Base-by-base conservation (phyloP, 2,329 filamentous ascomycete species). In the Cladosporium halotolerans region DNA sequence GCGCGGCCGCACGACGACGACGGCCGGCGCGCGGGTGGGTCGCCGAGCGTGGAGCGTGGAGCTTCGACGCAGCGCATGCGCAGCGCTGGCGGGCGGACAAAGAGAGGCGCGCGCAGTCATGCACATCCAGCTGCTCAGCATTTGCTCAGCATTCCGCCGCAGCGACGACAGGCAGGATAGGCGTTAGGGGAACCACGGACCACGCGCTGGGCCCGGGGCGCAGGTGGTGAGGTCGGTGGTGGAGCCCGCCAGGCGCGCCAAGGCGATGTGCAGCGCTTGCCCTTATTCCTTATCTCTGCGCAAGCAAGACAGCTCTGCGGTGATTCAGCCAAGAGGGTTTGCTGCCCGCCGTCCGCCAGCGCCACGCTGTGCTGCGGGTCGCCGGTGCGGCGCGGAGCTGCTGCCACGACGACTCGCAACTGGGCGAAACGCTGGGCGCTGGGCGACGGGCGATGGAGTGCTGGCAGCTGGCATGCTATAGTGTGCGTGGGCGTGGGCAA, bases 221-320 rank as follows among this genome's bases (percentile, higher is more conserved):
- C 5, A 28, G 23, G 23, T 28, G 23, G 46, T 49, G 46, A 49
- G 46, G 46, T 49, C 23, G 14, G 23, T 14, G 14, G 46, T 41
- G 46, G 46, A 49, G 46, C 45, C 13, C n/a, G 11, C 34, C 19
- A n/a, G 45, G 45, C 45, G 36, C 16, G 48, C 48, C 48, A 51
- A 51, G 48, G 38, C 31, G 18, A 44, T 31, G 14, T 38, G 40
- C 36, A 38, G 40, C 40, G 32, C 40, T 31, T 38, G 47, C 47
- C 48, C 48, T 44, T 44, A 14, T 44, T 31, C 48, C 48, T 51
- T 51, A 51, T 51, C 47, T 43, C 16, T 44, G 32, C 36, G 48
- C 38, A 51, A 51, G 48, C 48, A 51, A 31, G 19, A 38, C 19
- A 23, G 46, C n/a, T 4, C 1, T 28, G 23, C 23, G 23, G 32